Evolutionary conservation across 2,329 filamentous ascomycete genomes (phyloP).

Genomic region (Alternaria dauci): DNA sequence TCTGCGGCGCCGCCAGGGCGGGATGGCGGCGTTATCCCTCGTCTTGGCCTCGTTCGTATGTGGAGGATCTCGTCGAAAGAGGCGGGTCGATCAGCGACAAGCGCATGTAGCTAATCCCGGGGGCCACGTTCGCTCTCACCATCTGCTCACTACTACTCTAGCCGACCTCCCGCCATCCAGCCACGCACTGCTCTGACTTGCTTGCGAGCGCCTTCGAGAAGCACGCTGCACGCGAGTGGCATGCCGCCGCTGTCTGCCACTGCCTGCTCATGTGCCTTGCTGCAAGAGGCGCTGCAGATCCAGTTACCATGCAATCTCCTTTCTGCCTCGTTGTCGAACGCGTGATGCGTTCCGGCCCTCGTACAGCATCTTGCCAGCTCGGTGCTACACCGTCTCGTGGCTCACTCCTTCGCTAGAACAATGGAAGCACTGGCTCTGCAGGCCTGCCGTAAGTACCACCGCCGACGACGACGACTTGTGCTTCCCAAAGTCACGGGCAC

Average conservation of each 20-base stretch:
- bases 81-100: constrained; percentile 53
- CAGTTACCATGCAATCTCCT: constrained; percentile 7
- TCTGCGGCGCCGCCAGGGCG: constrained; percentile 43
- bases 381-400: constrained; percentile 29
- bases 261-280: neutral
- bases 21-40: constrained; percentile 46
- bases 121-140: constrained; percentile 49
- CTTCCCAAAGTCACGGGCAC: constrained; percentile 17
- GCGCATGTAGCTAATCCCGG: constrained; percentile 51
- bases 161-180: constrained; percentile 33
- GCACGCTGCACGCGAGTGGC: constrained; percentile 28
- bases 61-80: constrained; percentile 48
- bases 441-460: constrained; percentile 6
- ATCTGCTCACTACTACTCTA: constrained; percentile 27
- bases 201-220: constrained; percentile 32
- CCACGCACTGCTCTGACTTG: constrained; percentile 14
- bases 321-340: constrained; percentile 10
- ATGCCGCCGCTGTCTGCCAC: constrained; percentile 23
- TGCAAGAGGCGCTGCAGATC: constrained; percentile 5
- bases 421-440: constrained; percentile 4
- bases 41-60: constrained; percentile 48
- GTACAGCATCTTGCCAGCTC: constrained; percentile 2
- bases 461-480: neutral
- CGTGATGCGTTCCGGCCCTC: constrained; percentile 1
- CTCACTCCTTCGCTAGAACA: constrained; percentile 10